A percentile compares a stretch with the other conserved stretches of the same genome.
Conservation (phyloP, 768 basidiomycete genomes). For the Lactarius psammicola region DNA sequence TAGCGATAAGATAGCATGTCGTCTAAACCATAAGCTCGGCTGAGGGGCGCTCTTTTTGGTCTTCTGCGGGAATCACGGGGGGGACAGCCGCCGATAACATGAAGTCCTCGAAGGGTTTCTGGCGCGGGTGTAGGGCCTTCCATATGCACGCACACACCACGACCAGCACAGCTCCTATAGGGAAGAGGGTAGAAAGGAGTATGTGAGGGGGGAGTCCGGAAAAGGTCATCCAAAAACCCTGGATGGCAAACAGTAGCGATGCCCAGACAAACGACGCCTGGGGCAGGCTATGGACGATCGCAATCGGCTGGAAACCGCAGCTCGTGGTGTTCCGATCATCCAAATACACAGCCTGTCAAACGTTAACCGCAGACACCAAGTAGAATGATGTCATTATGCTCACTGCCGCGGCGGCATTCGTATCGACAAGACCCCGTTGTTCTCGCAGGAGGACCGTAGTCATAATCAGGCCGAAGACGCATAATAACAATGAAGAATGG, state of each 20-base stretch:
- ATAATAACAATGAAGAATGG: background rate
- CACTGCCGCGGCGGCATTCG: background rate
- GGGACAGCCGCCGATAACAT: background rate
- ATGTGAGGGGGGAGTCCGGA: background rate
- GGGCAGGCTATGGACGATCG: constrained; percentile 20
- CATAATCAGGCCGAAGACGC: background rate
- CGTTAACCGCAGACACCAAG: background rate
- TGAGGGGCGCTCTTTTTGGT: background rate
- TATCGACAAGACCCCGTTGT: background rate
- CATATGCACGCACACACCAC: background rate
- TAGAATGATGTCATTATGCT: background rate
- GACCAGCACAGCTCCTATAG: background rate
- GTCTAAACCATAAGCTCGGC: constrained; percentile 9
- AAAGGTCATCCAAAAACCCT: constrained; percentile 22
- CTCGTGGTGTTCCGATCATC: constrained; percentile 11
- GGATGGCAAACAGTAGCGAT: constrained; percentile 5
- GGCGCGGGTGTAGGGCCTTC: constrained; percentile 12
- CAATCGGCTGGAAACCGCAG: constrained; percentile 20
- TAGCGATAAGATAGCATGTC: background rate
- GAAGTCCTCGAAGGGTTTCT: background rate
- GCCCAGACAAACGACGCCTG: constrained; percentile 13
- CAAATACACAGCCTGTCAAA: constrained; percentile 7
- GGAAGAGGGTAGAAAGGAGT: background rate
- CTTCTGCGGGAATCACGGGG: background rate
- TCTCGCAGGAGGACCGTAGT: background rate